Base-by-base conservation (phyloP, 495 filamentous ascomycete species). In the Aspergillus egyptiacus region DNA sequence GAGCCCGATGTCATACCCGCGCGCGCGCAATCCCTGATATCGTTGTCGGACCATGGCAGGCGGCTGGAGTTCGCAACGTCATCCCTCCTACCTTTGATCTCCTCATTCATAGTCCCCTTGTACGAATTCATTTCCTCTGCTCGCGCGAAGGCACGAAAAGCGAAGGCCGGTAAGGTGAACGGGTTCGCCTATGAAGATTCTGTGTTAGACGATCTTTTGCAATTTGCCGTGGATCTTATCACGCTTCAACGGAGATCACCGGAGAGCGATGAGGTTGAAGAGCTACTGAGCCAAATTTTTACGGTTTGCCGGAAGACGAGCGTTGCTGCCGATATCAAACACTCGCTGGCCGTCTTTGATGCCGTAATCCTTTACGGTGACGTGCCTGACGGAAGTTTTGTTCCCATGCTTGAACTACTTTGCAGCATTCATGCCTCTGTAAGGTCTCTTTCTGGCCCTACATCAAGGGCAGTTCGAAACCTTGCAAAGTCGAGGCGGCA, bases 161-260 rank as follows among this genome's bases (percentile, higher is more conserved):
- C 61, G 22, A 84, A 81, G 52, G 59, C 66, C 0, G 60, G 70
- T 18, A 65, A 65, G 30, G 62, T 65, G 14, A 69, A 75, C 28
- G 74, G 74, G 5, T 50, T 65, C 9, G 58, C 36, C 10, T 58
- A 67, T 37, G 87, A 91, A 54, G 87, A 88, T 51, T 77, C 75
- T 36, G 80, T 79, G 54, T 68, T 95, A 30, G 73, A 73, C 34
- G 76, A 81, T 46, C 67, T 94, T 6, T 86, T 95, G 56, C 72
- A 78, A 38, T 86, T 89, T 37, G 75, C 86, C 22, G 80, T 81
- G n/a, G 82, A 89, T 57, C 69, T 93, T 50, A 83, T 93, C 65
- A 90, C 85, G 55, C 84, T 91, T 66, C 91, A 89, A 64, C 85
- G 84, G 62, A 86, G 83, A 49, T 77, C 83, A 23, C 85, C 89